Evolutionary conservation across 441 rosid species (phyloP).

Genomic region (Aquilaria agallochum): DNA sequence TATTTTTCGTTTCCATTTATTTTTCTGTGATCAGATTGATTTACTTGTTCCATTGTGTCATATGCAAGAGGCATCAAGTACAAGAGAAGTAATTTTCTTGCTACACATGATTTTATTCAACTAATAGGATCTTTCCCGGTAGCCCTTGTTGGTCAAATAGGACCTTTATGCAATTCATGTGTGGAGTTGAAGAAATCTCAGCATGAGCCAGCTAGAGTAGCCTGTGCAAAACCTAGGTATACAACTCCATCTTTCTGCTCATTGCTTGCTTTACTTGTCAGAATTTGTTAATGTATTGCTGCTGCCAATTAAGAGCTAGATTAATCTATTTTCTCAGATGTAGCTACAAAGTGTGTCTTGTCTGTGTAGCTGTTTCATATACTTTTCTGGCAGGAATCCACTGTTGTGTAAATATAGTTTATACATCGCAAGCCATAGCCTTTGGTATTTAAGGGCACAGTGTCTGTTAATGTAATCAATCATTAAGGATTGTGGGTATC

Average conservation of each 20-base stretch:
- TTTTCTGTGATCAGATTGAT: slow-evolving; percentile 4
- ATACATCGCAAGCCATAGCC: too few relatives aligned
- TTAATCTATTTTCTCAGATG: too few relatives aligned
- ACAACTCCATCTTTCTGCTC: slow-evolving; percentile 9
- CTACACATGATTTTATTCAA: slow-evolving; percentile 13
- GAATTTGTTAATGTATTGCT: neutral
- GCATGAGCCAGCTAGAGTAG: slow-evolving; percentile 27
- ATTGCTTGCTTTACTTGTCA: slow-evolving; percentile 4
- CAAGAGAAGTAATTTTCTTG: slow-evolving; percentile 4
- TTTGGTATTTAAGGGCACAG: too few relatives aligned
- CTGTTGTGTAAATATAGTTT: too few relatives aligned
- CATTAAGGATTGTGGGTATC: slow-evolving; percentile 13
- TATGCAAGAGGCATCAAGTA: slow-evolving; percentile 1
- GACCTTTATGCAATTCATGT: slow-evolving; percentile 78
- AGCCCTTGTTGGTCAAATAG: slow-evolving; percentile 61
- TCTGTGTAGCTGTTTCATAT: too few relatives aligned
- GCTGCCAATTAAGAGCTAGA: too few relatives aligned
- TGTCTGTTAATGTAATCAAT: too few relatives aligned
- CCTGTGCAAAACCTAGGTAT: slow-evolving; percentile 40
- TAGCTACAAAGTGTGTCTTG: too few relatives aligned
- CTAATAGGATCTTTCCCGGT: slow-evolving; percentile 62
- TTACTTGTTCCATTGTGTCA: too few relatives aligned
- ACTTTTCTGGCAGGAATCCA: too few relatives aligned
- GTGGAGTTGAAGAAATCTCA: slow-evolving; percentile 47
- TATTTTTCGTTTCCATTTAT: slow-evolving; percentile 9